Conservation (phyloP, 768 basidiomycete genomes). For the Wakefieldia striispora region DNA sequence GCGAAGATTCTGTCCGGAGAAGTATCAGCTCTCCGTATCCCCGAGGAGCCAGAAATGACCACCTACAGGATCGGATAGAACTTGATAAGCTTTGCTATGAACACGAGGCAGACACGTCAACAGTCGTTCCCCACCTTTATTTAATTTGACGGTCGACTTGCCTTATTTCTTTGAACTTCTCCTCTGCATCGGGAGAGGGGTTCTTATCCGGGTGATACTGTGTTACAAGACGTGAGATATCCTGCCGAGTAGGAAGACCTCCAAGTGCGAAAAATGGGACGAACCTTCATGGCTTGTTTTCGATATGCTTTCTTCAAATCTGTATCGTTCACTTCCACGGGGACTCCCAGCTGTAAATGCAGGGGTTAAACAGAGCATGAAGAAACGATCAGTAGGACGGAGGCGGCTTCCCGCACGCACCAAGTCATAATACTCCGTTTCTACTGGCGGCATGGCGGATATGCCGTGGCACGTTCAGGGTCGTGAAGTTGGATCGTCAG, state of each 20-base stretch:
- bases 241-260: background rate
- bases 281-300: slow-evolving; percentile 89
- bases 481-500: slow-evolving; percentile 1
- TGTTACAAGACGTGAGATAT: background rate
- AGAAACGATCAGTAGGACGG: background rate
- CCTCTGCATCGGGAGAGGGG: slow-evolving; percentile 85
- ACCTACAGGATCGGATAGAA: slow-evolving; percentile 78
- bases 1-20: slow-evolving; percentile 62
- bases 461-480: background rate
- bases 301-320: slow-evolving; percentile 94
- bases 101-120: slow-evolving; percentile 20
- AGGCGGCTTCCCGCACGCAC: slow-evolving; percentile 38
- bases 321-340: slow-evolving; percentile 71
- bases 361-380: background rate
- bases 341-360: slow-evolving; percentile 59
- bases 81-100: slow-evolving; percentile 89
- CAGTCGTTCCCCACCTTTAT: slow-evolving; percentile 6
- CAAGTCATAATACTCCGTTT: slow-evolving; percentile 87
- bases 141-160: slow-evolving; percentile 30
- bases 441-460: slow-evolving; percentile 75
- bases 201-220: slow-evolving; percentile 98
- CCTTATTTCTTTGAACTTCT: slow-evolving; percentile 98
- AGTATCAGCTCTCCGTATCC: slow-evolving; percentile 7
- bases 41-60: slow-evolving; percentile 14
- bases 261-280: slow-evolving; percentile 17